These are phyloP conservation scores for Stylonectria norvegica DNA, from an alignment of 2,329 filamentous ascomycete species.

Conservation along the genomic window DNA sequence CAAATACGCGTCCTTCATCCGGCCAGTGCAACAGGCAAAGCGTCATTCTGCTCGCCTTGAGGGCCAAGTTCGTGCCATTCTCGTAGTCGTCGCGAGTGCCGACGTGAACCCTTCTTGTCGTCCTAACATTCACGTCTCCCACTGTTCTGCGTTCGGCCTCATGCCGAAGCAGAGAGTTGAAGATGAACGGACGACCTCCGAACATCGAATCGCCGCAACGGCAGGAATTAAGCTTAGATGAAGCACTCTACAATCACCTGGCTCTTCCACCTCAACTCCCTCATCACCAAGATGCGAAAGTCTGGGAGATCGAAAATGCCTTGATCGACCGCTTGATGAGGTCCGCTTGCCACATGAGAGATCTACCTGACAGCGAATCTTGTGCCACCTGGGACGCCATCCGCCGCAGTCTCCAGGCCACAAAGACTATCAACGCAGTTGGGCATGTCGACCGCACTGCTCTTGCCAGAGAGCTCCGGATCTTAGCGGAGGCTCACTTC, in stretches of 20 bases:
- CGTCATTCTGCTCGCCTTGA: too few relatives aligned
- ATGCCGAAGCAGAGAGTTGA: too few relatives aligned
- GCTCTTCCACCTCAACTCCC: slow-evolving; percentile 22
- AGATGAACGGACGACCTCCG: too few relatives aligned
- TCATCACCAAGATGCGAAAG: slow-evolving; percentile 17
- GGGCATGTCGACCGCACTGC: slow-evolving; percentile 16
- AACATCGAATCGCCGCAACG: too few relatives aligned
- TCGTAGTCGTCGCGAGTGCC: too few relatives aligned
- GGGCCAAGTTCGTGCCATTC: too few relatives aligned
- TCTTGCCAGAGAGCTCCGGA: slow-evolving; percentile 15
- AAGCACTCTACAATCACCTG: slow-evolving; percentile 25
- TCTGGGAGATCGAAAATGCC: slow-evolving; percentile 12
- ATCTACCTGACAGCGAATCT: slow-evolving; percentile 12
- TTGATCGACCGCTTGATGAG: slow-evolving; percentile 14
- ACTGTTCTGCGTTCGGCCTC: too few relatives aligned
- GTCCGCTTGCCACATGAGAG: slow-evolving; percentile 15
- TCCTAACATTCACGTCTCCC: too few relatives aligned
- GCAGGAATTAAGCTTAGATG: too few relatives aligned
- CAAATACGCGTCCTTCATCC: too few relatives aligned
- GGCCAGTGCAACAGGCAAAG: too few relatives aligned
- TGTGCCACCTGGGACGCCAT: slow-evolving; percentile 16
- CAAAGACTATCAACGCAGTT: slow-evolving; percentile 15
- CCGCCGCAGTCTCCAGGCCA: slow-evolving; percentile 16
- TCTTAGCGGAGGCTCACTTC: slow-evolving; percentile 15
- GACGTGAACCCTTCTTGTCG: too few relatives aligned